Evolutionary conservation across 306 rosid species (phyloP), one percentile per base, ranked within the genome.

Genomic region (Cucumis melo): DNA sequence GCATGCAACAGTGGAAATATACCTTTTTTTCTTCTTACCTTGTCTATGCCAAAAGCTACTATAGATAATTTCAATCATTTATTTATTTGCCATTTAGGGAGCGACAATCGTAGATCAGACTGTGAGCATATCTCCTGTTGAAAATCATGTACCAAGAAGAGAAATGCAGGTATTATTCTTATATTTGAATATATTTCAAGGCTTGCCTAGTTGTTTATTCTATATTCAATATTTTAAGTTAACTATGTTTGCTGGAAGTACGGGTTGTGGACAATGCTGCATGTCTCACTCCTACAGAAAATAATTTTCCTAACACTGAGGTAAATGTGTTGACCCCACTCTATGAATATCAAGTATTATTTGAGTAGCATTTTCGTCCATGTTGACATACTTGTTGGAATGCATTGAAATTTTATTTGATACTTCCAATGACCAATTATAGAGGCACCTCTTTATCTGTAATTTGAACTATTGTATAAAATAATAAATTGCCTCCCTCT

Each of bases 31-130:
- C 55, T 71, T 27, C 51, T 46, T 24, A 44, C 23, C 41, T 71
- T 2, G 57, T 5, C 21, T 12, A 44, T 65, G 73, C 73, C 73
- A 19, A 38, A 65, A 65, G 27, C 50, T 39, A 10, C 50, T 36
- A 17, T 19, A 17, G 8, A 65, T 29, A 6, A 1, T 55, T 55
- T 55, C 4, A 13, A 61, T 2, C 24, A 14, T 29, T 29, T 32
- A 2, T 61, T 61, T 29, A 3, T 78, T 80, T 81, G 61, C 14
- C 13, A 48, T 48, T 44, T 87, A 91, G 98, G 98, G 98, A 80
- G 98, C 98, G 78, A 93, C 98, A 46, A 91, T 93, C 62, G 92
- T 93, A 34, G 98, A 93, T 76, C 89, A 85, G 83, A 84, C 91
- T 70, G 97, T 93, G 84, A 87, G 80, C 78, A 89, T 93, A 82